Conservation (phyloP, 306 rosid species). For the Rubus idaeus region DNA sequence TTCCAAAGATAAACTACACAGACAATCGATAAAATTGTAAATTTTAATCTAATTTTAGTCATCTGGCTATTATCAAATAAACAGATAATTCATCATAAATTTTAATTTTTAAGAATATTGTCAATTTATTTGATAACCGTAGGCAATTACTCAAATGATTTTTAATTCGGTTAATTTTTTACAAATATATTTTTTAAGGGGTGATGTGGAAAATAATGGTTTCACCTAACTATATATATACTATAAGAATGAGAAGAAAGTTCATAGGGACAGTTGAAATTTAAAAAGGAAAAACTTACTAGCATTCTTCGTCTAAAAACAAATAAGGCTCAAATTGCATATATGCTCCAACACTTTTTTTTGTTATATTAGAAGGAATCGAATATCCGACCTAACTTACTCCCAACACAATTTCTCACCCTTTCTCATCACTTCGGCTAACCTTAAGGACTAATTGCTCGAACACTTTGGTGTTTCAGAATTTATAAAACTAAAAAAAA, state of each 20-base stretch:
- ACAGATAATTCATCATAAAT: no score
- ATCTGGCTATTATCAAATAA: no score
- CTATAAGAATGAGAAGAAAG: neutral
- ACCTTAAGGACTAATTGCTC: neutral
- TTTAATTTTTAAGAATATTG: neutral
- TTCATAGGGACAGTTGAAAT: neutral
- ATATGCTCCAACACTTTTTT: neutral
- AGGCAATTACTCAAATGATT: neutral
- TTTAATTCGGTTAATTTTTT: neutral
- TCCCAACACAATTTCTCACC: no score
- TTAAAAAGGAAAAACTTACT: neutral
- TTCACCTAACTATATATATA: neutral
- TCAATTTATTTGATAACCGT: neutral
- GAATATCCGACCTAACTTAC: no score
- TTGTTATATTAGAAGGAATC: no score
- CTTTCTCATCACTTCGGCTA: no score
- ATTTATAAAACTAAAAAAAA: no score
- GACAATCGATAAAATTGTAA: no score
- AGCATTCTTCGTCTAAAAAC: neutral
- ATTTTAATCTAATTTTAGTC: no score
- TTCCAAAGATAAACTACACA: no score
- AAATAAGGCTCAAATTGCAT: neutral
- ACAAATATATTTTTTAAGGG: neutral
- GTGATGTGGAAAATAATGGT: neutral
- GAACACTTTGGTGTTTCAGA: neutral